These are phyloP conservation scores for Hypoxylon sp. DNA, from an alignment of 2,329 filamentous ascomycete genomes.

Conservation along the genomic window DNA sequence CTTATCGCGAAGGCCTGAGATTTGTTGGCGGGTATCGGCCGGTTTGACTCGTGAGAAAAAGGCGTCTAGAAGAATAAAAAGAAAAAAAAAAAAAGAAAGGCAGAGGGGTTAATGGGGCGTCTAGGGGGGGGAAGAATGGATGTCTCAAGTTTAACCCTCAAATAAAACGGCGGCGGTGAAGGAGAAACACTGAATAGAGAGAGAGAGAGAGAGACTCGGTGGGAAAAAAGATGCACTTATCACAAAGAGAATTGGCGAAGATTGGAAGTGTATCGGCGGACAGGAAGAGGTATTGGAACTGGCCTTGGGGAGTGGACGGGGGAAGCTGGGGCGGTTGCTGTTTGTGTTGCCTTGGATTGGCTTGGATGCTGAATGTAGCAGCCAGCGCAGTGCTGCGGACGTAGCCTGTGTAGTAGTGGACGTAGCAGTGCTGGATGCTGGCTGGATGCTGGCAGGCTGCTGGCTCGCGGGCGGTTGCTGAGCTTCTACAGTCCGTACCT, in stretches of 20 bases:
- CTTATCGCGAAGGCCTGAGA: slow-evolving; percentile 41
- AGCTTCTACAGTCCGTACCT: background rate
- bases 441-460: background rate
- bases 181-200: slow-evolving; percentile 17
- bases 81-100: slow-evolving; percentile 26
- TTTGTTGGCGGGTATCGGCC: slow-evolving; percentile 40
- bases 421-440: background rate
- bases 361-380: background rate
- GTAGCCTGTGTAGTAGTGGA: background rate
- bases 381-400: slow-evolving; percentile 4
- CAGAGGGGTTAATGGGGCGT: slow-evolving; percentile 35
- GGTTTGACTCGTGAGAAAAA: slow-evolving; percentile 34
- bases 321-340: background rate
- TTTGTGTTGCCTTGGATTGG: too few species aligned
- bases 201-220: slow-evolving; percentile 20
- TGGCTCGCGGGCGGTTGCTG: background rate
- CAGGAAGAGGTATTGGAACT: slow-evolving; percentile 12
- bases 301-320: too few species aligned
- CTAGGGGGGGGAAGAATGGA: slow-evolving; percentile 17
- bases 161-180: slow-evolving; percentile 27
- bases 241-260: slow-evolving; percentile 34
- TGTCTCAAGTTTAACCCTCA: slow-evolving; percentile 34
- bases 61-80: slow-evolving; percentile 18
- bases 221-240: slow-evolving; percentile 28
- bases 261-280: slow-evolving; percentile 24